These are phyloP conservation scores for Houttuynia cordata DNA, from an alignment of 164 flowering plant genomes.

Conservation along the genomic window DNA sequence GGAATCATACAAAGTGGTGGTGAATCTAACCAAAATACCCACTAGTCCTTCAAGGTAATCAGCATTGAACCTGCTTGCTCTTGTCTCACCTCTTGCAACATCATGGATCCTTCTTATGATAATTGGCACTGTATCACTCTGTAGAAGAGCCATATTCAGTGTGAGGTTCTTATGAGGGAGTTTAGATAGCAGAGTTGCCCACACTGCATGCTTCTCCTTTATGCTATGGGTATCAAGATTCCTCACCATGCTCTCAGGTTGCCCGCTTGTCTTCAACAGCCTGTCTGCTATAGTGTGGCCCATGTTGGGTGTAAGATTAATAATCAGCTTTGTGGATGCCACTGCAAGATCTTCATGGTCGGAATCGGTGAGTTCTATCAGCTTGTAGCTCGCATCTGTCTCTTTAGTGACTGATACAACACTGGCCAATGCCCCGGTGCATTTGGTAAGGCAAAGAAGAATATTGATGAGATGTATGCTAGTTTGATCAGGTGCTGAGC, in stretches of 20 bases:
- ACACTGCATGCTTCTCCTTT: conserved; percentile 49
- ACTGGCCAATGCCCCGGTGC: conserved; percentile 25
- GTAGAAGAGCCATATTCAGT: conserved; percentile 53
- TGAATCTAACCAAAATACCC: conserved; percentile 65
- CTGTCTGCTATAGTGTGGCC: conserved; percentile 56
- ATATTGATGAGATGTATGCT: conserved; percentile 43
- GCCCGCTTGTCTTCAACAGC: conserved; percentile 57
- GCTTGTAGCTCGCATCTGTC: conserved; percentile 42
- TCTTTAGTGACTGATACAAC: conserved; percentile 48
- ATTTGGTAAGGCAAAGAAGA: conserved; percentile 36
- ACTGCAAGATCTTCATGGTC: conserved; percentile 45
- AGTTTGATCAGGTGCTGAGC: conserved; percentile 37
- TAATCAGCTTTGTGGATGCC: conserved; percentile 48
- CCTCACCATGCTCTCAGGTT: conserved; percentile 41
- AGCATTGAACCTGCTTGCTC: conserved; percentile 38
- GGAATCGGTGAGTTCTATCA: conserved; percentile 46
- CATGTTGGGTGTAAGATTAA: conserved; percentile 36
- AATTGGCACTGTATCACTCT: conserved; percentile 26
- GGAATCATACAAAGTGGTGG: conserved; percentile 50
- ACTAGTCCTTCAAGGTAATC: conserved; percentile 64
- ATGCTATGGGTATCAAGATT: conserved; percentile 22
- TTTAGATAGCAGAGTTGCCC: conserved; percentile 46
- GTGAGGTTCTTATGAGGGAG: conserved; percentile 59
- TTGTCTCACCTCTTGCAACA: conserved; percentile 35
- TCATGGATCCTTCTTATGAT: conserved; percentile 28